Conservation (phyloP, 805 yeast species). For the Debaryomyces prosopidis region DNA sequence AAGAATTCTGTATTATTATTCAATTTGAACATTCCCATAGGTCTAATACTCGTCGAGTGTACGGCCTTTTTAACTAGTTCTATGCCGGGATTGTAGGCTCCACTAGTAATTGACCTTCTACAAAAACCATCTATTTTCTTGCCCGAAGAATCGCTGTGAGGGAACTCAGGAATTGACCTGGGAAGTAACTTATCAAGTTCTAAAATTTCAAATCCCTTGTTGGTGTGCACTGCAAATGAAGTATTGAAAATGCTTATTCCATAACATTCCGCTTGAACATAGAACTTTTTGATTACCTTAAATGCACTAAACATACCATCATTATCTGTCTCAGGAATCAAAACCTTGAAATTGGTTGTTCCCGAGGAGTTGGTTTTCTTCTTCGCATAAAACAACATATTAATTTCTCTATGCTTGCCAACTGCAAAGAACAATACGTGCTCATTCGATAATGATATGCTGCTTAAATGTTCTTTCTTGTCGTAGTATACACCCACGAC, state of each 20-base stretch:
- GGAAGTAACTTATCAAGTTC: slow-evolving; percentile 59
- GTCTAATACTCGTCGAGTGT: slow-evolving; percentile 43
- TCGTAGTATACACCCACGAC: slow-evolving; percentile 59
- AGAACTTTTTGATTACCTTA: slow-evolving; percentile 44
- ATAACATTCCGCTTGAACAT: slow-evolving; percentile 54
- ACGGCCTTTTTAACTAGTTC: slow-evolving; percentile 43
- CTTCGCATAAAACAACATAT: slow-evolving; percentile 57
- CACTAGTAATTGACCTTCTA: slow-evolving; percentile 14
- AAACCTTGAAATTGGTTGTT: slow-evolving; percentile 54
- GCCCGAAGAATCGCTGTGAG: slow-evolving; percentile 14
- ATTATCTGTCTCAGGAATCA: slow-evolving; percentile 57
- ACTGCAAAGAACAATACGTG: slow-evolving; percentile 58
- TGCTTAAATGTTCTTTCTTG: slow-evolving; percentile 37
- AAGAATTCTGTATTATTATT: slow-evolving; percentile 53
- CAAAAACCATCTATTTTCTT: slow-evolving; percentile 33
- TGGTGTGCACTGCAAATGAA: slow-evolving; percentile 65
- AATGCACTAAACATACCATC: slow-evolving; percentile 44
- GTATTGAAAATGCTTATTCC: slow-evolving; percentile 65
- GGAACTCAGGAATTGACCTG: slow-evolving; percentile 58
- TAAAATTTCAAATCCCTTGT: slow-evolving; percentile 65
- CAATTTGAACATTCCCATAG: slow-evolving; percentile 67
- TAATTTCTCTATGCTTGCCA: slow-evolving; percentile 67
- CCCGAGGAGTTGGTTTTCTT: slow-evolving; percentile 47
- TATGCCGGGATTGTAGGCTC: slow-evolving; percentile 15
- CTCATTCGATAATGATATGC: slow-evolving; percentile 51